These are phyloP conservation scores for Epithemia pelagica DNA, from an alignment of 108 stramenopile species.

Conservation along the genomic window DNA sequence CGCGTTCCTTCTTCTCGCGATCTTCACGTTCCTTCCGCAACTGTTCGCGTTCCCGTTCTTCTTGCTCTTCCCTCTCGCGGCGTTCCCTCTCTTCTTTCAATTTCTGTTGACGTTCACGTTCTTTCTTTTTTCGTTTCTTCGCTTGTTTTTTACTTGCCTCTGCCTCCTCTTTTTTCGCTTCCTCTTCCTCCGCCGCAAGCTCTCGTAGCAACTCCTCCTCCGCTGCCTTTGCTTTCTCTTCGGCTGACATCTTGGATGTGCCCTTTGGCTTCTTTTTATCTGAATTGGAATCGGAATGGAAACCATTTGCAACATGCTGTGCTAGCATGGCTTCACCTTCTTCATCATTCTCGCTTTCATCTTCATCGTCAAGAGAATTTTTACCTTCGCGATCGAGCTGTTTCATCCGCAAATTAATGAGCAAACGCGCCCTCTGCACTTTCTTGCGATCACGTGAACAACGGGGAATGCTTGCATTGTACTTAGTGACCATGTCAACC, in stretches of 20 bases:
- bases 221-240: slow-evolving; percentile 73
- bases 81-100: slow-evolving; percentile 63
- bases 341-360: slow-evolving; percentile 39
- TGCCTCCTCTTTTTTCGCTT: slow-evolving; percentile 59
- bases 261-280: slow-evolving; percentile 26
- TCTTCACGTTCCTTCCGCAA: slow-evolving; percentile 39
- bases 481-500: slow-evolving; percentile 87
- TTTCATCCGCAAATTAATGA: slow-evolving; percentile 82
- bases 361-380: slow-evolving; percentile 6
- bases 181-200: slow-evolving; percentile 65
- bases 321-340: slow-evolving; percentile 7
- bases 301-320: slow-evolving; percentile 28
- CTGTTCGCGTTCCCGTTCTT: slow-evolving; percentile 38
- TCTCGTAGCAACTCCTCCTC: slow-evolving; percentile 79
- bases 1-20: slow-evolving; percentile 36
- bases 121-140: slow-evolving; percentile 86
- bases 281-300: not conserved
- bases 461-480: slow-evolving; percentile 85
- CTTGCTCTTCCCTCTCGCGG: slow-evolving; percentile 45
- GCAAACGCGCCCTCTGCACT: slow-evolving; percentile 78
- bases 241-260: slow-evolving; percentile 44
- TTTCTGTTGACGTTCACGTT: slow-evolving; percentile 72
- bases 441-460: slow-evolving; percentile 89
- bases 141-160: slow-evolving; percentile 65
- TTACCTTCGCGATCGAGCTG: slow-evolving; percentile 66